Evolutionary conservation across 345 rosid species (phyloP).

Genomic region (Gossypium thurberi): DNA sequence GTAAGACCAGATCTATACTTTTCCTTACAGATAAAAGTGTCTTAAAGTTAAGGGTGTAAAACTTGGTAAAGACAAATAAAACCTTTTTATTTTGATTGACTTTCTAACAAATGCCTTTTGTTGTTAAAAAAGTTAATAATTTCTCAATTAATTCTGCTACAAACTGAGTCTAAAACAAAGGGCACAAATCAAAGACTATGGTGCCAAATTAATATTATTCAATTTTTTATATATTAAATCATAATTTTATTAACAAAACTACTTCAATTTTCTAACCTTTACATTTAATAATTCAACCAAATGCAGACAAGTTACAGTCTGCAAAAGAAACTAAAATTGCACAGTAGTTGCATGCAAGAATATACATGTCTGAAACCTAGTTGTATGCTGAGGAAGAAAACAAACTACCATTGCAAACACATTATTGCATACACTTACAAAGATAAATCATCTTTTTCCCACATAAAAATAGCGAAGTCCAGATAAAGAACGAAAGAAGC

Average conservation of each 20-base stretch:
- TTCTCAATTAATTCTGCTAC: background rate
- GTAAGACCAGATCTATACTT: slow-evolving; percentile 1
- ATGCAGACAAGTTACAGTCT: background rate
- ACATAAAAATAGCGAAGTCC: background rate
- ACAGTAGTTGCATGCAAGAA: background rate
- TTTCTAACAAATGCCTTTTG: background rate
- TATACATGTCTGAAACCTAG: background rate
- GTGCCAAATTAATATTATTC: background rate
- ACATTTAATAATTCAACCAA: background rate
- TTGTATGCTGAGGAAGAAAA: background rate
- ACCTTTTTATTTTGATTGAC: background rate
- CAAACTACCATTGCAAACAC: background rate
- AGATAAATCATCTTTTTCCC: background rate
- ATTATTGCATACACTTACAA: background rate
- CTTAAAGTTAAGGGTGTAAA: background rate
- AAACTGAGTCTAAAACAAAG: background rate
- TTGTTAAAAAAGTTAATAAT: background rate
- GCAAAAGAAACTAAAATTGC: background rate
- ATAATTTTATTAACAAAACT: background rate
- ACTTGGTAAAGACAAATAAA: background rate
- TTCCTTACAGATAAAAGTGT: background rate
- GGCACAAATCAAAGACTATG: background rate
- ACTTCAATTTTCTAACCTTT: background rate
- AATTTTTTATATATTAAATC: background rate
- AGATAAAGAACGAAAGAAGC: background rate